Conservation (phyloP, 2,329 filamentous ascomycete genomes). For the Shiraia sp. region DNA sequence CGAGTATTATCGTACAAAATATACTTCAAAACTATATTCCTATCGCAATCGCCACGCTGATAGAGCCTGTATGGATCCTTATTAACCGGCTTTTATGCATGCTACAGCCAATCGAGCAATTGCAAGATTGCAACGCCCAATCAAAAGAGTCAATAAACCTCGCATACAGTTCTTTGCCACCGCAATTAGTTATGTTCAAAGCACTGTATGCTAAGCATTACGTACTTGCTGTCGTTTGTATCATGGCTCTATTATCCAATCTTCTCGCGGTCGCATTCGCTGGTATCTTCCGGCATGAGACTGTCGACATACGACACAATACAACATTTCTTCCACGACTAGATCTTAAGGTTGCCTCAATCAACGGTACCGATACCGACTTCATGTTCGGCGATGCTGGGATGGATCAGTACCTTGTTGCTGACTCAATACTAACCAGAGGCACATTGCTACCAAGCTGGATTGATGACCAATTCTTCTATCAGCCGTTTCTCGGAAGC, state of each 20-base stretch:
- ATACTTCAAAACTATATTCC: conserved; percentile 55
- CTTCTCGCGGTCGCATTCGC: conserved; percentile 56
- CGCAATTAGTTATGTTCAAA: conserved; percentile 54
- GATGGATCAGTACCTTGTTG: conserved; percentile 46
- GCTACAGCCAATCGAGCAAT: conserved; percentile 57
- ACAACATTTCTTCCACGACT: conserved; percentile 23
- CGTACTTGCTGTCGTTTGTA: conserved; percentile 52
- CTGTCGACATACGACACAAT: conserved; percentile 13
- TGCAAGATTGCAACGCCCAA: conserved; percentile 45
- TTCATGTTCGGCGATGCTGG: conserved; percentile 24
- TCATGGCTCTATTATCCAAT: conserved; percentile 55
- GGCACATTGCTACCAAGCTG: conserved; percentile 54
- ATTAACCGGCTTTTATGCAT: conserved; percentile 58
- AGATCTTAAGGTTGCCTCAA: not conserved
- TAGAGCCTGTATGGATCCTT: conserved; percentile 61
- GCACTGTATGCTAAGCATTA: conserved; percentile 52
- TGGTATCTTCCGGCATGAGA: conserved; percentile 53
- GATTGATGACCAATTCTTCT: conserved; percentile 51
- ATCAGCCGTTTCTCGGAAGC: conserved; percentile 48
- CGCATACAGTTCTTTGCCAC: conserved; percentile 59
- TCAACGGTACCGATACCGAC: conserved; percentile 4
- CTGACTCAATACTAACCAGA: conserved; percentile 51
- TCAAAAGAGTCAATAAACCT: conserved; percentile 44
- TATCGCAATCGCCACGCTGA: conserved; percentile 56
- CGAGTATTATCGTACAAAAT: conserved; percentile 42